Percentiles rank a stretch among this genome's conserved stretches.
These are phyloP conservation scores for Aechmea fasciata DNA, from an alignment of 176 grass and related monocot genomes.

Conservation along the genomic window DNA sequence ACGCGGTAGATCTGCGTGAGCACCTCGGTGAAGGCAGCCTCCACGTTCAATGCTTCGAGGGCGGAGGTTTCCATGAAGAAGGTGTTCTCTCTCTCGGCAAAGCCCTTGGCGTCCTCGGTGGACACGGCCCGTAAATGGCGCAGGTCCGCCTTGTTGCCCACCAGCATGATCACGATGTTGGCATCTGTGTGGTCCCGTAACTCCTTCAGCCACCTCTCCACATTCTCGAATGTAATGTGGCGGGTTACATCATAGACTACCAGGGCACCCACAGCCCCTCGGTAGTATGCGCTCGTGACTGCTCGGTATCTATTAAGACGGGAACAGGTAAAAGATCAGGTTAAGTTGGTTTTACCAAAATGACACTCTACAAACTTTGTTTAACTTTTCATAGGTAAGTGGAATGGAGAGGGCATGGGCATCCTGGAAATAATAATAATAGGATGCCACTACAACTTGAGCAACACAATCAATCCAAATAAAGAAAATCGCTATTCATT, in stretches of 20 bases:
- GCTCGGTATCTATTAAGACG: conserved; percentile 3
- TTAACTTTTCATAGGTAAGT: too few species aligned
- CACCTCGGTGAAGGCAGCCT: conserved; percentile 1
- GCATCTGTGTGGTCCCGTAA: conserved; percentile 10
- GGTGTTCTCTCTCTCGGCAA: conserved; percentile 4
- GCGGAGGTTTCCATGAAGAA: conserved; percentile 14
- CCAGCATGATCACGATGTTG: conserved; percentile 11
- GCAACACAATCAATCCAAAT: too few species aligned
- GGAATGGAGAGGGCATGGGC: too few species aligned
- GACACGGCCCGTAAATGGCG: conserved; percentile 4
- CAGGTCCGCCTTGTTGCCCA: conserved; percentile 12
- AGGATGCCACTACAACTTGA: too few species aligned
- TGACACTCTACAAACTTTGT: too few species aligned
- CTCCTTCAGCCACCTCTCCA: conserved; percentile 10
- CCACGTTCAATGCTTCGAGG: conserved; percentile 5
- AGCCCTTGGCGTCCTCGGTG: neutral
- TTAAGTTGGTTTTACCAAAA: too few species aligned
- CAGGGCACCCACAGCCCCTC: conserved; percentile 6
- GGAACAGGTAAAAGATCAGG: neutral
- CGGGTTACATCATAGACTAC: conserved; percentile 13
- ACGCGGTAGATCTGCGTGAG: conserved; percentile 7
- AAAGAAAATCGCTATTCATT: neutral
- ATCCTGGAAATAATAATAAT: too few species aligned
- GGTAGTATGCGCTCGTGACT: conserved; percentile 12
- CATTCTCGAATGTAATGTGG: conserved; percentile 6